Conservation (phyloP, 2,329 filamentous ascomycete species). For the Seiridium unicorne region DNA sequence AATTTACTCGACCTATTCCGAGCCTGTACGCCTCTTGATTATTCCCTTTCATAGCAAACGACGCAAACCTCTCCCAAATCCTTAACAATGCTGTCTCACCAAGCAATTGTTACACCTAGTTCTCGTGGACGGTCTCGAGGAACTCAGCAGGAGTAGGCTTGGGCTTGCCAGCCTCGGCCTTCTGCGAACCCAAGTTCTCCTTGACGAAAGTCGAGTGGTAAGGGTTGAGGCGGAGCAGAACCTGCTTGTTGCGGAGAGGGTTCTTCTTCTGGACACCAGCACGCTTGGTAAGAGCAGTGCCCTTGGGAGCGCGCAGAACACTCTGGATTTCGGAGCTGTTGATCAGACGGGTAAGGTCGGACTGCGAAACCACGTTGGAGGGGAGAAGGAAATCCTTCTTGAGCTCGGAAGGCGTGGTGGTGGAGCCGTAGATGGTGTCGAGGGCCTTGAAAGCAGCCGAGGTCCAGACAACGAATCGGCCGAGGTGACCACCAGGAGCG, state of each 20-base stretch:
- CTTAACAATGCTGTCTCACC: slow-evolving; percentile 32
- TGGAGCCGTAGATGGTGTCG: slow-evolving; percentile 94
- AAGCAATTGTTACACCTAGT: slow-evolving; percentile 26
- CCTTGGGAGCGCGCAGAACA: slow-evolving; percentile 89
- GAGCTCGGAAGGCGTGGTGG: slow-evolving; percentile 81
- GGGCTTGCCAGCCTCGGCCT: slow-evolving; percentile 62
- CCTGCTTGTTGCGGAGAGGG: slow-evolving; percentile 98
- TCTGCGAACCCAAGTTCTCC: slow-evolving; percentile 76
- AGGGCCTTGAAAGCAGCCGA: slow-evolving; percentile 95
- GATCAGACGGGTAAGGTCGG: slow-evolving; percentile 96
- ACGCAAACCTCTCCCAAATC: slow-evolving; percentile 15
- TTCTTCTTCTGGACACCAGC: slow-evolving; percentile 98
- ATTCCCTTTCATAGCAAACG: slow-evolving; percentile 16
- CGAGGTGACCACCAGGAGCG: slow-evolving; percentile 96
- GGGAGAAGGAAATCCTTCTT: slow-evolving; percentile 99
- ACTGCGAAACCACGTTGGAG: slow-evolving; percentile 86
- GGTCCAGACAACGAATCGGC: slow-evolving; percentile 99
- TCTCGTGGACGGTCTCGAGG: slow-evolving; percentile 27
- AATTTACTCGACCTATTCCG: slow-evolving; percentile 29
- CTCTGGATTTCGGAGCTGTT: slow-evolving; percentile 99
- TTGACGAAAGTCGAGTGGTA: slow-evolving; percentile 90
- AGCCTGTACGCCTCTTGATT: slow-evolving; percentile 30
- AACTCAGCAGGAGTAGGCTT: slow-evolving; percentile 29
- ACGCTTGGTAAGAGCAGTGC: slow-evolving; percentile 86
- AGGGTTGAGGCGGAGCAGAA: slow-evolving; percentile 97